Conservation (phyloP, 208 protist species). For the Crithidia brevicula region DNA sequence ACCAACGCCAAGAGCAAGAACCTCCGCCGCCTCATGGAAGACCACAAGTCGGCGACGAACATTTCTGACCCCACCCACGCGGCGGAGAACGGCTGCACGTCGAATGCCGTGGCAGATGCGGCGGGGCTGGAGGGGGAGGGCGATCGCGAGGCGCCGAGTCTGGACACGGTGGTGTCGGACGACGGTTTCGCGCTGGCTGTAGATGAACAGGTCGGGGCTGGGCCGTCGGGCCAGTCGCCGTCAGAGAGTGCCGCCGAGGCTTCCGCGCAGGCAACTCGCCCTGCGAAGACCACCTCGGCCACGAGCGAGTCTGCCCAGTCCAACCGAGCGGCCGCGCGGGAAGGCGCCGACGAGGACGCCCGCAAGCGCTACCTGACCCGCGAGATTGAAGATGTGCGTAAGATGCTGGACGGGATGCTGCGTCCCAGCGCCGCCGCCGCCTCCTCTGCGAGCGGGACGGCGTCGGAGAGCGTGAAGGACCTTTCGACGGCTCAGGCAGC, state of each 20-base stretch:
- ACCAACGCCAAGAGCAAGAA: neutral
- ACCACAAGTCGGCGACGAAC: neutral
- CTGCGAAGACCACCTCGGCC: neutral
- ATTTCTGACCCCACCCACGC: constrained; percentile 1
- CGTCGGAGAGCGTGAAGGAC: neutral
- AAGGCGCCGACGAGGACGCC: constrained; percentile 26
- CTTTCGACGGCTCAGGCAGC: neutral
- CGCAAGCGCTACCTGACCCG: constrained; percentile 25
- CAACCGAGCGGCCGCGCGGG: neutral
- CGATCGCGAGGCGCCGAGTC: neutral
- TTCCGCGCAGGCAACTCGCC: neutral
- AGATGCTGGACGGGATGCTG: constrained; percentile 44
- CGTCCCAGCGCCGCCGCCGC: constrained; percentile 2
- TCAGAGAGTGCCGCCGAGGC: neutral
- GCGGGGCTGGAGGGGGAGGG: neutral
- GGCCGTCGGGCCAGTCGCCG: too few relatives aligned
- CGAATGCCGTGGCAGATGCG: constrained; percentile 1
- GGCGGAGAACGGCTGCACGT: constrained; percentile 7
- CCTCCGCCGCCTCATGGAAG: neutral
- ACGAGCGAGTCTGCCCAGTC: neutral
- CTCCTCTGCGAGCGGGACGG: neutral
- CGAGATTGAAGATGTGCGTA: constrained; percentile 38
- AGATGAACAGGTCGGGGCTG: constrained; percentile 4
- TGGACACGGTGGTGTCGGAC: constrained; percentile 38
- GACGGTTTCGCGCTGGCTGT: constrained; percentile 32